phyloP scores from a whole-genome alignment of 495 filamentous ascomycete species.

The Aspergillus kassunensis region DNA sequence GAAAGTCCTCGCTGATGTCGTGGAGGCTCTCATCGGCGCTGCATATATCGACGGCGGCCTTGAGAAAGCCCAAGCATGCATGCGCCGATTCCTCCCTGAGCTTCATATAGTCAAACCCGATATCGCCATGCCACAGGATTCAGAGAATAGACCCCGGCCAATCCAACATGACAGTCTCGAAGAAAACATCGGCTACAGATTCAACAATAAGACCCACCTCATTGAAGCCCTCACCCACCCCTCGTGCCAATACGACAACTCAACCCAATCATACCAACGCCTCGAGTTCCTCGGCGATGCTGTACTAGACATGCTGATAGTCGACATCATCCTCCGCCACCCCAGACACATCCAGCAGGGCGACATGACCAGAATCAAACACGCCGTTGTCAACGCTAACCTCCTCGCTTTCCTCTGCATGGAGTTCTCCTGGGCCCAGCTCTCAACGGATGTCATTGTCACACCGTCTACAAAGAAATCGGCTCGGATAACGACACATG shows the following conservation, averaged over 20 bases:
- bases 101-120: conserved; percentile 28
- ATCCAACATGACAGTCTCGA: conserved; percentile 17
- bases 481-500: neutral
- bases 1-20: conserved; percentile 85
- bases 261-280: conserved; percentile 68
- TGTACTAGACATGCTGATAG: conserved; percentile 75
- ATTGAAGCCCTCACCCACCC: conserved; percentile 83
- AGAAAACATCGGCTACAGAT: conserved; percentile 51
- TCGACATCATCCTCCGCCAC: conserved; percentile 47
- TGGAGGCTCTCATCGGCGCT: conserved; percentile 82
- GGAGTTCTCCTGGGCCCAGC: conserved; percentile 25
- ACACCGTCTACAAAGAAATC: neutral
- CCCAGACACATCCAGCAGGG: conserved; percentile 50
- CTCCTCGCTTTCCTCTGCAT: conserved; percentile 86
- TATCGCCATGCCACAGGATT: conserved; percentile 17
- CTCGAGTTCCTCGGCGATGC: conserved; percentile 91
- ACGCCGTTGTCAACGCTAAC: conserved; percentile 76
- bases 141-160: neutral
- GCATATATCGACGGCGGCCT: conserved; percentile 67
- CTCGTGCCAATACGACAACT: conserved; percentile 55
- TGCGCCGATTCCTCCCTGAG: conserved; percentile 63
- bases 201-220: conserved; percentile 66
- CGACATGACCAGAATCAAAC: conserved; percentile 69
- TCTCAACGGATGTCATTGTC: conserved; percentile 8
- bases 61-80: conserved; percentile 56